Conservation (phyloP, 2,329 filamentous ascomycete species). For the Calonectria pseudoturangicola region DNA sequence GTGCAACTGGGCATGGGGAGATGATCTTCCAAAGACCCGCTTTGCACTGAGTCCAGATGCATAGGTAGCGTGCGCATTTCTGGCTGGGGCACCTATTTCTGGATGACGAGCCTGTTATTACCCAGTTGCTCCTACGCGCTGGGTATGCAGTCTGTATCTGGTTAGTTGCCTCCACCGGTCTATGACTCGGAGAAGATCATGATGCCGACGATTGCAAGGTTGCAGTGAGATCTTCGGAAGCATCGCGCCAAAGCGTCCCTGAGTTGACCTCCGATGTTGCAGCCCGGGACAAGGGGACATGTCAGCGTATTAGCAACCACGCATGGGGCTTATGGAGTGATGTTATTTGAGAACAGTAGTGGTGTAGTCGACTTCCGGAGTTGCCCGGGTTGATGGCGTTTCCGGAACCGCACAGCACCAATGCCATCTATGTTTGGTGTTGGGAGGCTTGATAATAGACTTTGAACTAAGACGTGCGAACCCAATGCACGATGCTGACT, state of each 20-base stretch:
- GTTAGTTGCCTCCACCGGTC: conserved; percentile 14
- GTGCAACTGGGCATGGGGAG: conserved; percentile 27
- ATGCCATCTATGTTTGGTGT: background rate
- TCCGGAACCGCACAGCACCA: conserved; percentile 12
- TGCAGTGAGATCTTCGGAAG: conserved; percentile 24
- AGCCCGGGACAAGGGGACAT: conserved; percentile 19
- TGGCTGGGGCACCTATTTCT: background rate
- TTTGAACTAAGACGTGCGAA: conserved; percentile 22
- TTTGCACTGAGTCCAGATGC: background rate
- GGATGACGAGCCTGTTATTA: background rate
- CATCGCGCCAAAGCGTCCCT: conserved; percentile 18
- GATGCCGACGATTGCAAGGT: conserved; percentile 33
- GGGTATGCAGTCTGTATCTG: background rate
- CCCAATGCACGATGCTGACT: conserved; percentile 4
- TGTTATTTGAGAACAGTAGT: background rate
- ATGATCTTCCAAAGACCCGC: background rate
- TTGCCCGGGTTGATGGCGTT: conserved; percentile 11
- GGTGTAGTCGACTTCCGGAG: conserved; percentile 22
- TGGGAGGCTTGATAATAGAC: conserved; percentile 25
- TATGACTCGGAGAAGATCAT: conserved; percentile 15
- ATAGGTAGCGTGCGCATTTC: background rate
- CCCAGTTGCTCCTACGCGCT: conserved; percentile 2
- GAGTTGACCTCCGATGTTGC: conserved; percentile 14
- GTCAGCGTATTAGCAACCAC: conserved; percentile 18
- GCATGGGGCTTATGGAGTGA: conserved; percentile 15